Percentiles rank a stretch among this genome's conserved stretches.
Evolutionary conservation across 768 basidiomycete species (phyloP).

Genomic region (Termitomyces sp.): DNA sequence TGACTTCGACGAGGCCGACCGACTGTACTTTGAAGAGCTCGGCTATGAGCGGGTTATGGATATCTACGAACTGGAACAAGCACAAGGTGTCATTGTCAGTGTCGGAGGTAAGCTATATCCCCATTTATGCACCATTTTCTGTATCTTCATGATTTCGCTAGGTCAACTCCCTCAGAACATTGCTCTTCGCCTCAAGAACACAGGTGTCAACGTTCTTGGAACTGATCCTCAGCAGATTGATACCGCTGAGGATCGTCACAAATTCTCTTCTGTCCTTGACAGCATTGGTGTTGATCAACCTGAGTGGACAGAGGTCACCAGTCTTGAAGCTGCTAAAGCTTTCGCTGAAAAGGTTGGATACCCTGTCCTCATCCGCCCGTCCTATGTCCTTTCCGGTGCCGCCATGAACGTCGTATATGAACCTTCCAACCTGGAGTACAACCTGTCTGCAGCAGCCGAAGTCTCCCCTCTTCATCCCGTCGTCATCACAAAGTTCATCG

Average conservation of each 20-base stretch:
- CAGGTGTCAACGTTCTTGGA: slow-evolving; percentile 88
- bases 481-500: slow-evolving; percentile 98
- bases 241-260: slow-evolving; percentile 97
- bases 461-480: slow-evolving; percentile 97
- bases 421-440: slow-evolving; percentile 83
- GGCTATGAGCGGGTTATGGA: slow-evolving; percentile 99
- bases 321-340: slow-evolving; percentile 82
- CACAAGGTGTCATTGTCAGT: slow-evolving; percentile 91
- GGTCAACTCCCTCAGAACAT: slow-evolving; percentile 99
- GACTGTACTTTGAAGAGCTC: slow-evolving; percentile 97
- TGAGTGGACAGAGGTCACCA: slow-evolving; percentile 89
- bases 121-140: too few species aligned
- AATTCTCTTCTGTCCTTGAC: slow-evolving; percentile 96
- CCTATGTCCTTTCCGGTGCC: slow-evolving; percentile 96
- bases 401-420: slow-evolving; percentile 99
- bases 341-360: slow-evolving; percentile 89
- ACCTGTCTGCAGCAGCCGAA: slow-evolving; percentile 92
- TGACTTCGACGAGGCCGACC: slow-evolving; percentile 99
- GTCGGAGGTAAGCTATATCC: slow-evolving; percentile 71
- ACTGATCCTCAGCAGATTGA: slow-evolving; percentile 96
- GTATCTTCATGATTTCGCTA: slow-evolving; percentile 21
- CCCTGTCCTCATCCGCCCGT: slow-evolving; percentile 96
- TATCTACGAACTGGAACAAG: slow-evolving; percentile 93
- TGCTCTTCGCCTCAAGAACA: slow-evolving; percentile 88
- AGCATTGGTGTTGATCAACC: slow-evolving; percentile 95